Evolutionary conservation across 805 yeast species (phyloP), one percentile per base, ranked within the genome.

Genomic region (Candida hispaniensis): DNA sequence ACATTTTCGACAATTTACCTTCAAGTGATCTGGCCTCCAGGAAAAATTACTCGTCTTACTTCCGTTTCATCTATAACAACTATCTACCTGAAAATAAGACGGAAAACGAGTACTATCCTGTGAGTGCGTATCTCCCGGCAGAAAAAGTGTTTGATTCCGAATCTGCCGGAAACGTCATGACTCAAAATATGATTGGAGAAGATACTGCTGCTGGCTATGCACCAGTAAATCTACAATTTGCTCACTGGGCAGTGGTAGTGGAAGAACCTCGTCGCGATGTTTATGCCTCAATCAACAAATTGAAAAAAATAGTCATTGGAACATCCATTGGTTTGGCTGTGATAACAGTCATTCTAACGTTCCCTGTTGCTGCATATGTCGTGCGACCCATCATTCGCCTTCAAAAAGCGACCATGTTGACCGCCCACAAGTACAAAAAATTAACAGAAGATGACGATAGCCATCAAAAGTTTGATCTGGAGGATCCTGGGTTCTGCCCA

Each of bases 311-410:
- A 32, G 76, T 81, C 41, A 66, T 75, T 27, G 93, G 91, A 4
- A 76, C 80, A 1, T 82, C 80, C 14, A 60, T 85, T 22, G 93
- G 80, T 1, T 71, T 79, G 13, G 91, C 91, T 3, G 80, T 62
- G 1, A 68, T 78, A 43, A 72, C 82, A 63, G 73, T 80, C 44
- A 41, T 80, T 1, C 52, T 80, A n/a, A 81, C 94, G 1, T 69
- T 83, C 52, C 86, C 91, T 4, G 55, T 85, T 36, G 83, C 94
- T 0, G 83, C 80, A 41, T 79, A 75, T 63, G 83, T 86, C 20
- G 86, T 83, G 5, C 58, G 79, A 44, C 95, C 96, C 0, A 82
- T 85, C 40, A 68, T 81, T 26, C 67, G 75, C 40, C 62, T 85
- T 26, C 83, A 79, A 48, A 73, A 73, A 43, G 94, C 93, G 0